Conservation (phyloP, 2,329 filamentous ascomycete genomes). For the Pseudopithomyces chartarum region DNA sequence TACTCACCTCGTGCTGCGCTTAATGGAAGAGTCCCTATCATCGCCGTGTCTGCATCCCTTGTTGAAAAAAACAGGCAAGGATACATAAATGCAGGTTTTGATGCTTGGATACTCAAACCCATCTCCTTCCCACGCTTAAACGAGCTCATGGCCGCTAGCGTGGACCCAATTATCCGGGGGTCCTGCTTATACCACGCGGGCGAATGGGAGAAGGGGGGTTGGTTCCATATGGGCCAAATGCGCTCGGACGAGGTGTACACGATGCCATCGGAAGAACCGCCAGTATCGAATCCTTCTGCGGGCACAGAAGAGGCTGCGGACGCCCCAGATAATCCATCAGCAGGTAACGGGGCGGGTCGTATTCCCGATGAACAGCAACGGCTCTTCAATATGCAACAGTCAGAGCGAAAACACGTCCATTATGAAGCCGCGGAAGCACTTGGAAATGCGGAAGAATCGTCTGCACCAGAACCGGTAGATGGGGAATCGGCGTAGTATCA, state of each 20-base stretch:
- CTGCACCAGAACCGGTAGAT: not conserved
- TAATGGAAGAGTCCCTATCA: slow-evolving; percentile 76
- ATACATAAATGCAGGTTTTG: slow-evolving; percentile 81
- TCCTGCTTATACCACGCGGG: slow-evolving; percentile 72
- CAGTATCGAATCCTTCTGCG: slow-evolving; percentile 25
- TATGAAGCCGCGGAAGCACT: not conserved
- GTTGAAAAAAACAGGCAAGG: slow-evolving; percentile 69
- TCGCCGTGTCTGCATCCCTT: slow-evolving; percentile 85
- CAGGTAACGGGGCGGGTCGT: not conserved
- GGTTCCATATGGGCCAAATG: slow-evolving; percentile 64
- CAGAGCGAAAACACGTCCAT: not conserved
- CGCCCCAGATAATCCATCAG: not conserved
- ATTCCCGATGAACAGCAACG: slow-evolving; percentile 1
- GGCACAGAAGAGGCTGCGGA: slow-evolving; percentile 18
- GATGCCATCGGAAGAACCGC: slow-evolving; percentile 30
- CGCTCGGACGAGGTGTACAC: slow-evolving; percentile 47
- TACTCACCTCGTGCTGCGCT: slow-evolving; percentile 64
- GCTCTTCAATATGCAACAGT: not conserved
- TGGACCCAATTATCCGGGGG: slow-evolving; percentile 62
- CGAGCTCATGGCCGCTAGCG: slow-evolving; percentile 71
- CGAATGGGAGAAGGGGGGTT: slow-evolving; percentile 84
- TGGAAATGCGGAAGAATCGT: not conserved
- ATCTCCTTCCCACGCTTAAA: slow-evolving; percentile 79
- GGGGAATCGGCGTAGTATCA: not conserved
- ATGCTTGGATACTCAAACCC: slow-evolving; percentile 89